A percentile compares a stretch with the other conserved stretches of the same genome.
Evolutionary conservation across 179 eudicot genomes (phyloP).

Genomic region (Carnegiea gigantea): DNA sequence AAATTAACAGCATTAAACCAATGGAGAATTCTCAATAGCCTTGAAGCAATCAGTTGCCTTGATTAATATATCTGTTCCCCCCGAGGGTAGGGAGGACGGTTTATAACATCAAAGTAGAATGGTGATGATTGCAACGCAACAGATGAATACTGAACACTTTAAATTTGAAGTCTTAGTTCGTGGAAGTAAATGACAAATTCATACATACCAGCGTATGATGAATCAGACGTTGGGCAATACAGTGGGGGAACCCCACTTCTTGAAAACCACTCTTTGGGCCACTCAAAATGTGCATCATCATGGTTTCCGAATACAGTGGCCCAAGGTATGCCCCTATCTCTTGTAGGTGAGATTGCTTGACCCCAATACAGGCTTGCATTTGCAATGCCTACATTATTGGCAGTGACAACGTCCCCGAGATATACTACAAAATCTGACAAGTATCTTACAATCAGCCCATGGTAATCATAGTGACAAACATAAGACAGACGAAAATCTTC

Average conservation of each 20-base stretch:
- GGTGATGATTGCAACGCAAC: too few relatives aligned
- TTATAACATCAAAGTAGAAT: too few relatives aligned
- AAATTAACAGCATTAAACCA: not conserved
- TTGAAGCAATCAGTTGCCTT: too few relatives aligned
- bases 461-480: too few relatives aligned
- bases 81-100: too few relatives aligned
- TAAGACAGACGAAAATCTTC: not conserved
- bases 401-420: not conserved
- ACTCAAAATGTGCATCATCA: not conserved
- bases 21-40: too few relatives aligned
- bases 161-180: not conserved
- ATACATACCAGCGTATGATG: not conserved
- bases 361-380: not conserved
- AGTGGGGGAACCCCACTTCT: not conserved
- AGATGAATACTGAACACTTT: too few relatives aligned
- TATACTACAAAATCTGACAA: not conserved
- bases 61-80: too few relatives aligned
- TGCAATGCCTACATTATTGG: not conserved
- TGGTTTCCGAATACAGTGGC: not conserved
- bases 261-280: not conserved
- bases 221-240: not conserved
- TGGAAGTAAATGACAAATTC: not conserved
- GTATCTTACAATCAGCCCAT: not conserved
- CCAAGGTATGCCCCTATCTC: not conserved
- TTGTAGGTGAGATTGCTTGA: not conserved